Percentiles rank a stretch among this genome's conserved stretches.
These are phyloP conservation scores for Amoeboaphelidium protococcarum DNA, from an alignment of 371 early-diverging fungal genomes.

Conservation along the genomic window DNA sequence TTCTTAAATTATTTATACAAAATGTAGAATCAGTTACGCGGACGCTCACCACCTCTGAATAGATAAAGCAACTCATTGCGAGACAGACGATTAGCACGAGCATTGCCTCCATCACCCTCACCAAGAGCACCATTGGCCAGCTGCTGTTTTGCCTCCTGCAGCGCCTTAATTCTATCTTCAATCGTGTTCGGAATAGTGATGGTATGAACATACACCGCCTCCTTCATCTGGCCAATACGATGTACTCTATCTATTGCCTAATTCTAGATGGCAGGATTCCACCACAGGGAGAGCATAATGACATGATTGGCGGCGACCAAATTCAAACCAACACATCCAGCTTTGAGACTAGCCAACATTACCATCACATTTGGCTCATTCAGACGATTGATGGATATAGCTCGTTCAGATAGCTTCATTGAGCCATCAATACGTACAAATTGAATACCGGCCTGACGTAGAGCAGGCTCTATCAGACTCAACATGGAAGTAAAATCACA, in stretches of 20 bases:
- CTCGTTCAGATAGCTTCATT: conserved; percentile 4
- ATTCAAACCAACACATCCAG: conserved; percentile 11
- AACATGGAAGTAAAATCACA: conserved; percentile 8
- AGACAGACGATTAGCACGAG: background rate
- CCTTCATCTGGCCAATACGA: conserved; percentile 31
- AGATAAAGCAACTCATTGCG: background rate
- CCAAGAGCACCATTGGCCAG: background rate
- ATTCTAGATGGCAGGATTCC: conserved; percentile 52
- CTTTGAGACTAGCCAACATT: conserved; percentile 9
- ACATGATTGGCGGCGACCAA: conserved; percentile 9
- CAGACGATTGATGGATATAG: conserved; percentile 5
- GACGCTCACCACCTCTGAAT: background rate
- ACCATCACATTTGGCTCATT: conserved; percentile 3
- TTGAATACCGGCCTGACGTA: conserved; percentile 6
- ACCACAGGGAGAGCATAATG: conserved; percentile 13
- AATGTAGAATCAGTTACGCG: too few relatives aligned
- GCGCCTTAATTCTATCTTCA: conserved; percentile 28
- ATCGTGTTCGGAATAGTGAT: conserved; percentile 30
- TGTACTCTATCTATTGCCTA: conserved; percentile 50
- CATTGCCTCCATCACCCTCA: background rate
- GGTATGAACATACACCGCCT: conserved; percentile 17
- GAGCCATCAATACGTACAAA: conserved; percentile 7
- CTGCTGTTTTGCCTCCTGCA: conserved; percentile 24
- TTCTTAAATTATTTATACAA: too few relatives aligned
- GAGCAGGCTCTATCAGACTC: conserved; percentile 5